A percentile compares a stretch with the other conserved stretches of the same genome.
These are phyloP conservation scores for Aspergillus transmontanensis DNA, from an alignment of 2,329 filamentous ascomycete species.

Conservation along the genomic window DNA sequence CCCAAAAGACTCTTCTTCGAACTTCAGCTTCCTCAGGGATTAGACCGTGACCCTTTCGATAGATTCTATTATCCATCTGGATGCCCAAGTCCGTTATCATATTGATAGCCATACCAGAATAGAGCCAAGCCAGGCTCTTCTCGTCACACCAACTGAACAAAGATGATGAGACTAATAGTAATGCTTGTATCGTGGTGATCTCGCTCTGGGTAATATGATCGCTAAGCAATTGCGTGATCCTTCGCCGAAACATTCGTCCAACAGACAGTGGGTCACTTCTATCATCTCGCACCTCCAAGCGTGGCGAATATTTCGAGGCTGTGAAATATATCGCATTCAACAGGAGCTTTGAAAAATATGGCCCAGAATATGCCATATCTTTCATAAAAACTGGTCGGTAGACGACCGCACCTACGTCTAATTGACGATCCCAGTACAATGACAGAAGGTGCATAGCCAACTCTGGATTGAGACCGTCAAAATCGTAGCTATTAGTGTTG, in stretches of 20 bases:
- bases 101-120: neutral
- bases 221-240: neutral
- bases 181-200: neutral
- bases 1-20: slow-evolving; percentile 37
- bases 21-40: slow-evolving; percentile 31
- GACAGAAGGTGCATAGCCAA: slow-evolving; percentile 3
- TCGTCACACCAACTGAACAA: neutral
- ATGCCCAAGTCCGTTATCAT: neutral
- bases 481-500: slow-evolving; percentile 7
- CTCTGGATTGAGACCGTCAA: slow-evolving; percentile 5
- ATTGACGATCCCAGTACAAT: slow-evolving; percentile 8
- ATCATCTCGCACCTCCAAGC: neutral
- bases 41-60: no score
- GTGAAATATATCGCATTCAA: slow-evolving; percentile 44
- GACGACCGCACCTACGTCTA: neutral
- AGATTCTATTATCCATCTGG: no score
- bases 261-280: neutral
- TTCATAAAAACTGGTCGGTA: slow-evolving; percentile 18
- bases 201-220: neutral
- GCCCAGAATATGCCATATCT: slow-evolving; percentile 35
- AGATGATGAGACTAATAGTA: neutral
- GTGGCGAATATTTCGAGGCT: neutral
- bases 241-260: neutral
- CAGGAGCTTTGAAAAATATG: slow-evolving; percentile 56
- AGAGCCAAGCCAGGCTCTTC: neutral